These are phyloP conservation scores for Cymbomonas tetramitiformis DNA, from an alignment of 139 green algal species.

Conservation along the genomic window DNA sequence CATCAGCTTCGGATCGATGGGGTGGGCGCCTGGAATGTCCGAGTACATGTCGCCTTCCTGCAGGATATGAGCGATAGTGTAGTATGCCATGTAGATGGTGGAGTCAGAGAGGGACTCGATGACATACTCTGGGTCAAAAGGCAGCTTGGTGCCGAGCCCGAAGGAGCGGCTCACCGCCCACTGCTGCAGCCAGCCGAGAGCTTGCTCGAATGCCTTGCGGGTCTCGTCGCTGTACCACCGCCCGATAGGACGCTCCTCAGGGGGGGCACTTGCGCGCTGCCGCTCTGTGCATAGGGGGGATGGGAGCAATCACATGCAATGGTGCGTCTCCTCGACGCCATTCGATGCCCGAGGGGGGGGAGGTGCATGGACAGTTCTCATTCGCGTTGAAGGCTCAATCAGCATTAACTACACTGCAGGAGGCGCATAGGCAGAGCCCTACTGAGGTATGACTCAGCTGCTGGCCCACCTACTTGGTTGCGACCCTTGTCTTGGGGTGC, in stretches of 20 bases:
- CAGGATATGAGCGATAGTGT: conserved; percentile 77
- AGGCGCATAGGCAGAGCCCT: too few species aligned
- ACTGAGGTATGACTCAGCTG: too few species aligned
- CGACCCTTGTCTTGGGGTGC: too few species aligned
- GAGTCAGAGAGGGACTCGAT: conserved; percentile 95
- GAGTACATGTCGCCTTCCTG: conserved; percentile 82
- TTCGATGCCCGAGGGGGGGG: too few species aligned
- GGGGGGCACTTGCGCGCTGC: too few species aligned
- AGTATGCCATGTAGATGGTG: conserved; percentile 99
- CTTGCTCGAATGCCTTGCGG: conserved; percentile 55
- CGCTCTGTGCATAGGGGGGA: neutral
- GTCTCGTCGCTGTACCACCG: conserved; percentile 34
- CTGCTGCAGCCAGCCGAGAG: conserved; percentile 83
- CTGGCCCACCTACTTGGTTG: too few species aligned
- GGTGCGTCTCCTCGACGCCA: too few species aligned
- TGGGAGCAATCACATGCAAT: neutral
- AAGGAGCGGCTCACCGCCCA: conserved; percentile 92
- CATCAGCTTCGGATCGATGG: conserved; percentile 55
- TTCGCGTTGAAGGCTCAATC: too few species aligned
- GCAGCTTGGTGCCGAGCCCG: conserved; percentile 83
- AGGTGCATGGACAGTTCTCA: too few species aligned
- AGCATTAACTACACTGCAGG: too few species aligned
- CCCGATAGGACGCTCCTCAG: too few species aligned
- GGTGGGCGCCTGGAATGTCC: conserved; percentile 27
- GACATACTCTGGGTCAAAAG: conserved; percentile 87